phyloP scores from a whole-genome alignment of 2,329 filamentous ascomycete genomes.

The Sporothrix pallida region DNA sequence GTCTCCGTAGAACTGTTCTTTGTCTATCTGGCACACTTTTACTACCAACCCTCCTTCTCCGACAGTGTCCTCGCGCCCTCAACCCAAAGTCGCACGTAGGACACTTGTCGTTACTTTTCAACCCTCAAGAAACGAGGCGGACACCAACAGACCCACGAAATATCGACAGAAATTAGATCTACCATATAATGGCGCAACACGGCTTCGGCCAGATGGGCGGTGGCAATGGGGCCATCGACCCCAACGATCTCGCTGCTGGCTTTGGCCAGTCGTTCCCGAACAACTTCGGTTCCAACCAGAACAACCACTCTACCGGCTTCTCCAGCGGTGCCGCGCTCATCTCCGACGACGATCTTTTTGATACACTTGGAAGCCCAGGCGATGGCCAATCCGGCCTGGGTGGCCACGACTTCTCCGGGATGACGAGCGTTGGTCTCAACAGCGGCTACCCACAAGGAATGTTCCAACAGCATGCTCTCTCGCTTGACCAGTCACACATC shows the following conservation, averaged over 20 bases:
- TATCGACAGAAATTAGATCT: neutral
- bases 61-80: neutral
- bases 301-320: conserved; percentile 72
- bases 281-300: conserved; percentile 60
- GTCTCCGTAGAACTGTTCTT: conserved; percentile 1
- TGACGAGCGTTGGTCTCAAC: conserved; percentile 62
- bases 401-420: conserved; percentile 61
- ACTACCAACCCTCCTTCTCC: neutral
- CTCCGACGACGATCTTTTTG: conserved; percentile 85
- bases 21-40: neutral
- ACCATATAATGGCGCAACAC: conserved; percentile 58
- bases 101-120: neutral
- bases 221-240: conserved; percentile 68
- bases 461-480: conserved; percentile 64
- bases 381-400: conserved; percentile 59
- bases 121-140: conserved; percentile 1
- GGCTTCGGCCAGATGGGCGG: conserved; percentile 62
- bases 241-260: conserved; percentile 77
- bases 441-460: conserved; percentile 58
- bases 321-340: conserved; percentile 79
- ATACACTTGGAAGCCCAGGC: conserved; percentile 67
- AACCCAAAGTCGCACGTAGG: neutral
- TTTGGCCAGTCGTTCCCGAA: conserved; percentile 68
- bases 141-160: neutral
- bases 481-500: conserved; percentile 71